phyloP scores from a whole-genome alignment of 768 basidiomycete genomes.

The Mycena haematopus region DNA sequence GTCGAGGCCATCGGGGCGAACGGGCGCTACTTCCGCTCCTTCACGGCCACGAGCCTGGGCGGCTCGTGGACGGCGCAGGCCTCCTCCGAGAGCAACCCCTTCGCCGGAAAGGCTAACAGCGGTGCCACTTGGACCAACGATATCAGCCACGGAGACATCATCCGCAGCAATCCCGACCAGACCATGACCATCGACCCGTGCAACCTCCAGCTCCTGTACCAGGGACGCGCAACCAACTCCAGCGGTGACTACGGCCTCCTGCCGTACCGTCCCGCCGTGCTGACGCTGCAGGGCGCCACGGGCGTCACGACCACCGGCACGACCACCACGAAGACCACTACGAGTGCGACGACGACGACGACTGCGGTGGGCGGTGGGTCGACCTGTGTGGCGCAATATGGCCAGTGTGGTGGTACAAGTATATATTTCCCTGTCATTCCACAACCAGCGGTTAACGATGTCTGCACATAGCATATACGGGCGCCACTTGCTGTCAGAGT shows the following conservation, averaged over 20 bases:
- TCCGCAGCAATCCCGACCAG: conserved; percentile 25
- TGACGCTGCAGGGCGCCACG: conserved; percentile 10
- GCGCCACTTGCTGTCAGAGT: no score
- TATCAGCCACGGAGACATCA: conserved; percentile 29
- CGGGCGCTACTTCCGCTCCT: conserved; percentile 31
- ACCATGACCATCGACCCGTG: conserved; percentile 27
- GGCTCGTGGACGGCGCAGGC: conserved; percentile 22
- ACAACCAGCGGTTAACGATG: no score
- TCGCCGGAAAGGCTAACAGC: conserved; percentile 29
- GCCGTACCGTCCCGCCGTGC: conserved; percentile 27
- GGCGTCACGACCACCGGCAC: background rate
- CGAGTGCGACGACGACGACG: no score
- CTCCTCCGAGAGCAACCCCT: conserved; percentile 19
- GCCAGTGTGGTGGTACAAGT: no score
- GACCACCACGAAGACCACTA: background rate
- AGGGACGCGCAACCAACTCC: conserved; percentile 21
- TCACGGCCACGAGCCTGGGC: conserved; percentile 22
- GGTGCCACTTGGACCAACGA: conserved; percentile 29
- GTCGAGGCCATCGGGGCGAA: conserved; percentile 27
- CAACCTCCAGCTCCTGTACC: conserved; percentile 28
- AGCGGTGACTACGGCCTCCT: conserved; percentile 21
- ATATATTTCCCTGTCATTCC: no score
- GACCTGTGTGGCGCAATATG: no score
- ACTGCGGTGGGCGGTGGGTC: no score
- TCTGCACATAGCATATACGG: no score